Evolutionary conservation across 1,284 basidiomycete genomes (phyloP), one percentile per base, ranked within the genome.

Genomic region (Pisolithus thermaeus): DNA sequence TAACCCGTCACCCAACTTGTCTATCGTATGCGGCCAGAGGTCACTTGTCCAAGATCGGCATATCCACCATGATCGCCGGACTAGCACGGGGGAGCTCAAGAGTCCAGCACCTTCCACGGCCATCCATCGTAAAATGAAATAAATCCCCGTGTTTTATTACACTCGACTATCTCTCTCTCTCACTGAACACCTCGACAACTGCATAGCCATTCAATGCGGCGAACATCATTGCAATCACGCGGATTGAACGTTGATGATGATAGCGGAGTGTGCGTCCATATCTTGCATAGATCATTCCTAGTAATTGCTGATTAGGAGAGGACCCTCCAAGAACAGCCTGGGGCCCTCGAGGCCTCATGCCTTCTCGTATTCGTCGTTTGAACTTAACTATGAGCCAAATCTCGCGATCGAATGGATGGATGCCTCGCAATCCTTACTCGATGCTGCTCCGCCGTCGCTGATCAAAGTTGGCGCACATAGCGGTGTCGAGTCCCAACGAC

Each of bases 251-350:
- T 61, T 48, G 51, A 57, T 28, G 40, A 54, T 20, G n/a, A 30
- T 43, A 18, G 2, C 39, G 11, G 16, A 23, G 25, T 38, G 25
- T 27, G 22, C 23, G 38, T 30, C 50, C n/a, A 47, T 59, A 61
- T 61, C 58, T 53, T 44, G 49, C 43, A 52, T 36, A 53, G 59
- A 22, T 52, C 52, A 47, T 39, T 40, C 46, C 42, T 22, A 20
- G 18, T 20, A 6, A 43, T 18, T 27, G 23, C 22, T 25, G 32
- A 35, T 35, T 55, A 61, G 53, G 55, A 49, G 18, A 50, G 53
- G 58, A 56, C 57, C 57, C 59, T 56, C 16, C 49, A 55, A 49
- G 59, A 46, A 53, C 55, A 55, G 42, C 42, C 50, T 44, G 12
- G 32, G 12, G 12, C 55, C 63, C 57, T 53, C 27, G 36, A 50